A percentile compares a stretch with the other conserved stretches of the same genome.
Conservation (phyloP, 1,284 basidiomycete genomes). For the Fomitopsis betulina region DNA sequence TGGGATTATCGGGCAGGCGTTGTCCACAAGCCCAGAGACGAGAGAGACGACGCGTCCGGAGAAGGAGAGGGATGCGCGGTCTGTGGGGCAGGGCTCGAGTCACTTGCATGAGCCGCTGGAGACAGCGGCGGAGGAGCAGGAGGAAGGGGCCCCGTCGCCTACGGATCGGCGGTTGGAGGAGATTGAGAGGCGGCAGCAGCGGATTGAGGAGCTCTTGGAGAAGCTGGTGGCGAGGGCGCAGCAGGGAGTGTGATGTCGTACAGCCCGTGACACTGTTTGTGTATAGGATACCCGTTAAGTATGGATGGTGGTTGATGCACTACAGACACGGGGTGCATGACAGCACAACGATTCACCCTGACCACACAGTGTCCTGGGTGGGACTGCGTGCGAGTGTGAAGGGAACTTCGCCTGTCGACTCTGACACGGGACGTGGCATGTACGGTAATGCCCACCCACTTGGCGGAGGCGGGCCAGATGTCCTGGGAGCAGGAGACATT, state of each 20-base stretch:
- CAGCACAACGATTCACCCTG: too few relatives aligned
- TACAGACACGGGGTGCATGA: too few relatives aligned
- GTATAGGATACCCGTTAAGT: too few relatives aligned
- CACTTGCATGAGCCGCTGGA: slow-evolving; percentile 23
- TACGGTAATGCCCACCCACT: too few relatives aligned
- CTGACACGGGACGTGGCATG: too few relatives aligned
- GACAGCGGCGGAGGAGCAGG: slow-evolving; percentile 40
- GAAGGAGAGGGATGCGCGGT: not conserved
- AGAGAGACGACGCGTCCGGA: slow-evolving; percentile 3
- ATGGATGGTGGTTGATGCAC: too few relatives aligned
- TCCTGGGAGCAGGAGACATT: too few relatives aligned
- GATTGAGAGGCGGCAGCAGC: slow-evolving; percentile 59
- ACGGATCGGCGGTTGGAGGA: slow-evolving; percentile 43
- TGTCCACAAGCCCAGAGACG: slow-evolving; percentile 32
- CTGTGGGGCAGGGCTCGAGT: not conserved
- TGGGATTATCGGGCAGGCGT: slow-evolving; percentile 12
- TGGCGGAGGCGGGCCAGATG: too few relatives aligned
- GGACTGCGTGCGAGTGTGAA: too few relatives aligned
- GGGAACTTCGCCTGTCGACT: too few relatives aligned
- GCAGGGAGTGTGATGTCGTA: not conserved
- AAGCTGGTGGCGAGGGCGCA: slow-evolving; percentile 24
- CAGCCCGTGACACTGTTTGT: not conserved
- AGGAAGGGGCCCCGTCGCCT: slow-evolving; percentile 25
- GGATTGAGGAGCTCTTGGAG: slow-evolving; percentile 58
- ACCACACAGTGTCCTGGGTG: too few relatives aligned